These are phyloP conservation scores for Azolla pinnata DNA, from an alignment of 75 land plant genomes.

Conservation along the genomic window DNA sequence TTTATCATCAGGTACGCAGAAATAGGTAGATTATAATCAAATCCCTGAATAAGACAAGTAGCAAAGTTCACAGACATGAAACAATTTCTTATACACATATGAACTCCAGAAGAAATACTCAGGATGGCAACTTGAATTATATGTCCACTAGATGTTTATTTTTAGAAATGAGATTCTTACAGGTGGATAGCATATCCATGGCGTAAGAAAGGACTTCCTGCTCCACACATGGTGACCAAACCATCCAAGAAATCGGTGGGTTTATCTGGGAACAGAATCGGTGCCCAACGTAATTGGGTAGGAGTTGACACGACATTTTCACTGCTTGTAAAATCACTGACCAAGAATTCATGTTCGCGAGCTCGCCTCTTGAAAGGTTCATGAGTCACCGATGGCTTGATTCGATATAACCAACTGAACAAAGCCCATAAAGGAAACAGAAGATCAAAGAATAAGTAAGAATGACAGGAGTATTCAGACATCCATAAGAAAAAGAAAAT, in stretches of 20 bases:
- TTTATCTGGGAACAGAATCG: slow-evolving; percentile 42
- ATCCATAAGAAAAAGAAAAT: no score
- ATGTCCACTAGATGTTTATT: no score
- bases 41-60: no score
- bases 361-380: slow-evolving; percentile 72
- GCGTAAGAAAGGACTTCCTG: slow-evolving; percentile 86
- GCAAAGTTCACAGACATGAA: no score
- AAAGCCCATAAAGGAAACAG: no score
- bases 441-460: no score
- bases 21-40: no score
- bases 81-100: no score
- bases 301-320: slow-evolving; percentile 48
- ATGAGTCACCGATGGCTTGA: slow-evolving; percentile 95
- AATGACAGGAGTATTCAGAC: no score
- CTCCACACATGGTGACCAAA: slow-evolving; percentile 81
- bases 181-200: slow-evolving; percentile 97
- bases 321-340: slow-evolving; percentile 49
- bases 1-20: no score
- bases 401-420: slow-evolving; percentile 94
- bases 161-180: slow-evolving; percentile 32
- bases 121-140: no score
- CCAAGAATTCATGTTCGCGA: slow-evolving; percentile 39
- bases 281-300: slow-evolving; percentile 90
- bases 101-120: no score
- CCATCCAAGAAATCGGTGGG: slow-evolving; percentile 81